A percentile compares a stretch with the other conserved stretches of the same genome.
These are phyloP conservation scores for Claviceps paspali DNA, from an alignment of 2,329 filamentous ascomycete genomes.

Conservation along the genomic window DNA sequence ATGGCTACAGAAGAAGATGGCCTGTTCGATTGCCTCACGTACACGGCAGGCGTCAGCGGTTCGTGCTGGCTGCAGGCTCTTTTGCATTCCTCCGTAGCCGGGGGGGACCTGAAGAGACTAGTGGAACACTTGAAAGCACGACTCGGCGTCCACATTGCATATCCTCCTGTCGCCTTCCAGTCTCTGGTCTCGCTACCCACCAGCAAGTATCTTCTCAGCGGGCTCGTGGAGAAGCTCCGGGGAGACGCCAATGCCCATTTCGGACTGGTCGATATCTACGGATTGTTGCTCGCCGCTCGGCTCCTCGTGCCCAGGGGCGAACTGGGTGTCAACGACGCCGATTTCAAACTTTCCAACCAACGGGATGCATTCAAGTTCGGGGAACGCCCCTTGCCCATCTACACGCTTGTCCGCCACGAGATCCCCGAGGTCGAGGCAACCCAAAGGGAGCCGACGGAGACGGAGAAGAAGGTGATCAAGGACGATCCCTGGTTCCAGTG, in stretches of 20 bases:
- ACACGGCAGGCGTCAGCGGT: constrained; percentile 88
- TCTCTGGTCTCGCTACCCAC: constrained; percentile 79
- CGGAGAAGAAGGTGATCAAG: constrained; percentile 32
- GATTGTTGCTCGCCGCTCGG: constrained; percentile 67
- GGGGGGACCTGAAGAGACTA: constrained; percentile 50
- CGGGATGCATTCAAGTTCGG: constrained; percentile 60
- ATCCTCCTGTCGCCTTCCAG: constrained; percentile 69
- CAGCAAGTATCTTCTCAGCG: constrained; percentile 78
- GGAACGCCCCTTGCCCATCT: constrained; percentile 78
- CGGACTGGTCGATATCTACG: constrained; percentile 87
- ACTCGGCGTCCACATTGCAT: constrained; percentile 79
- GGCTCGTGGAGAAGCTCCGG: constrained; percentile 80
- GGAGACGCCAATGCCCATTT: constrained; percentile 58
- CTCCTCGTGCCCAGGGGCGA: constrained; percentile 75
- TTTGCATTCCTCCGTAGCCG: constrained; percentile 58
- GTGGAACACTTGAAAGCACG: constrained; percentile 78
- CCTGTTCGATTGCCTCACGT: constrained; percentile 85
- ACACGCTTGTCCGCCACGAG: constrained; percentile 88
- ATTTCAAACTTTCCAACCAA: constrained; percentile 88
- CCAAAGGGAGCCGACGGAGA: constrained; percentile 4
- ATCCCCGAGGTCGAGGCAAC: constrained; percentile 50
- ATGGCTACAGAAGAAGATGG: constrained; percentile 73
- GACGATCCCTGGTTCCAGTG: constrained; percentile 89
- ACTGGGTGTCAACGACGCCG: constrained; percentile 51
- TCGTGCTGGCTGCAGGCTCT: constrained; percentile 90